Percentiles rank a stretch among this genome's conserved stretches.
phyloP scores from a whole-genome alignment of 23 red algal genomes.

The Gracilaria gracilis region DNA sequence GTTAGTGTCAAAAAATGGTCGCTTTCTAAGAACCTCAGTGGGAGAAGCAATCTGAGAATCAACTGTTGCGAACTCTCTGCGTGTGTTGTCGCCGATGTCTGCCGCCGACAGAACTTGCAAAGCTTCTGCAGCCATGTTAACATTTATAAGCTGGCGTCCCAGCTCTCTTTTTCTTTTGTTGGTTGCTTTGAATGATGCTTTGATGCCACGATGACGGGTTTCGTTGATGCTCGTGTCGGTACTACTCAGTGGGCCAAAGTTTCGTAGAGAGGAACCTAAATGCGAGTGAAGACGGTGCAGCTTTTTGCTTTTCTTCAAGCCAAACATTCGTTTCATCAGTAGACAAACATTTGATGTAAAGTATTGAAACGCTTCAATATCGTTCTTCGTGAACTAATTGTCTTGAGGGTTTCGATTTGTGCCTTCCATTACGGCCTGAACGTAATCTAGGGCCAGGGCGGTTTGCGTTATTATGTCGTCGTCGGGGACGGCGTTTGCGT shows the following conservation, averaged over 20 bases:
- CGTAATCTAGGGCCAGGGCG: background rate
- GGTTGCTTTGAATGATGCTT: background rate
- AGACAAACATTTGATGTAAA: background rate
- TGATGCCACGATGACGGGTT: background rate
- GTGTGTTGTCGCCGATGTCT: no score
- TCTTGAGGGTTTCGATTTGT: background rate
- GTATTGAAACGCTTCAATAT: background rate
- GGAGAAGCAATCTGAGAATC: no score
- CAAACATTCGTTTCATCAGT: background rate
- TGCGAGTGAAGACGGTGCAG: background rate
- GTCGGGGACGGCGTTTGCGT: background rate
- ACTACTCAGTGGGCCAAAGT: background rate
- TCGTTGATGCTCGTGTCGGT: background rate
- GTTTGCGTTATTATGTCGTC: background rate
- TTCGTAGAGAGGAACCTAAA: background rate
- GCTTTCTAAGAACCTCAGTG: no score
- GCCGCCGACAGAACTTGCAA: no score
- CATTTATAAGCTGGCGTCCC: no score
- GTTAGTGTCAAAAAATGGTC: no score
- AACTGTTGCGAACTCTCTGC: no score
- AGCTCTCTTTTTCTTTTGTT: background rate
- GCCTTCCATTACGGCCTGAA: background rate
- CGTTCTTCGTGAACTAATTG: background rate
- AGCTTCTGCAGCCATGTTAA: no score
- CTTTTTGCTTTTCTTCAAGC: background rate